A percentile compares a stretch with the other conserved stretches of the same genome.
Conservation (phyloP, 345 rosid genomes). For the Sonneratia caseolaris region DNA sequence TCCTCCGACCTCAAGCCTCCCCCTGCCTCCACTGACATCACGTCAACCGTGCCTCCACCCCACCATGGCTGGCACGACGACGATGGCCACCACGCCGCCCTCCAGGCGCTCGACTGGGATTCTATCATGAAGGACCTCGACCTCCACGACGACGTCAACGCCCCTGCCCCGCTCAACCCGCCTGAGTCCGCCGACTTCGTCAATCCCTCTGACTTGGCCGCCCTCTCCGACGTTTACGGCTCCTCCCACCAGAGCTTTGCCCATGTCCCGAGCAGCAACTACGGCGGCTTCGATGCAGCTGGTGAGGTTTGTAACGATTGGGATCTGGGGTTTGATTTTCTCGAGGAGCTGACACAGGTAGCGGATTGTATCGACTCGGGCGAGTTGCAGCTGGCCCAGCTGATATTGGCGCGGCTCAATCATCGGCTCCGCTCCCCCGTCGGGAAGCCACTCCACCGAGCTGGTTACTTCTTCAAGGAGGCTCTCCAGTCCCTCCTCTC, state of each 20-base stretch:
- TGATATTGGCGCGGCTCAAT: constrained; percentile 69
- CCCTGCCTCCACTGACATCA: not conserved
- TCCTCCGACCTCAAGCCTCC: constrained; percentile 25
- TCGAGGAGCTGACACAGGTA: constrained; percentile 71
- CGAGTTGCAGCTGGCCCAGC: constrained; percentile 66
- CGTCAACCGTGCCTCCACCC: constrained; percentile 3
- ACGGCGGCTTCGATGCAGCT: not conserved
- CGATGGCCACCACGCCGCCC: constrained; percentile 31
- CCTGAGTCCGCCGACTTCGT: constrained; percentile 8
- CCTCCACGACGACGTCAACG: constrained; percentile 43
- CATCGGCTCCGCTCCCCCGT: constrained; percentile 45
- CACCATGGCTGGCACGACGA: constrained; percentile 21
- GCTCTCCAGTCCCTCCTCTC: not conserved
- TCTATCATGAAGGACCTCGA: constrained; percentile 71
- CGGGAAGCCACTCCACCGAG: constrained; percentile 39
- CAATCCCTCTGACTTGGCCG: constrained; percentile 31
- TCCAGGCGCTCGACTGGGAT: constrained; percentile 75
- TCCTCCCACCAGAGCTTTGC: constrained; percentile 6
- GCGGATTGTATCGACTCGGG: constrained; percentile 77
- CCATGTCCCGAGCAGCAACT: not conserved
- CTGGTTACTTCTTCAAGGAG: constrained; percentile 13
- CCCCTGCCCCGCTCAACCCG: constrained; percentile 20
- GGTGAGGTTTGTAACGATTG: constrained; percentile 10
- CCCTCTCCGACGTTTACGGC: constrained; percentile 30
- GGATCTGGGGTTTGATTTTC: constrained; percentile 38